phyloP scores from a whole-genome alignment of 148 eudicot species.

The Oxyria digyna region DNA sequence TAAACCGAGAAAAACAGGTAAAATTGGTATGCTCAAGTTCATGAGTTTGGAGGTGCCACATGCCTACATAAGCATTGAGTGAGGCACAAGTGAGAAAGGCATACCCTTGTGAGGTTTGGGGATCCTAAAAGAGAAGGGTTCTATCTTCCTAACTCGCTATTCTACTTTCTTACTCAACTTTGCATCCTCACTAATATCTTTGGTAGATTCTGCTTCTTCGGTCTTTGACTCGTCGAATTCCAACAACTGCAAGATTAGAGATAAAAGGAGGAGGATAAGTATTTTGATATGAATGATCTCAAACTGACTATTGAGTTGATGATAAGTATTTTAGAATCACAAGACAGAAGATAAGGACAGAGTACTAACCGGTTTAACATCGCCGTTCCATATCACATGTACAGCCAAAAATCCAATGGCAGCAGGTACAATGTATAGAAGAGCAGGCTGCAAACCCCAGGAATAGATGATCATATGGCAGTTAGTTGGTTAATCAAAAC shows the following conservation, averaged over 20 bases:
- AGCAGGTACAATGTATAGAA: slow-evolving; percentile 85
- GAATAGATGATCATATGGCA: no score
- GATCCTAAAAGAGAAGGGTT: slow-evolving; percentile 3
- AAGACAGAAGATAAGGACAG: neutral
- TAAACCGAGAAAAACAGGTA: neutral
- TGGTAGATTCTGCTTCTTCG: slow-evolving; percentile 14
- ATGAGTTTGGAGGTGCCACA: neutral
- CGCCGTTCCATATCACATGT: slow-evolving; percentile 87
- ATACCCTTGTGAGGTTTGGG: slow-evolving; percentile 2
- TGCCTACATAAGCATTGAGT: slow-evolving; percentile 1
- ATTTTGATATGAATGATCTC: neutral
- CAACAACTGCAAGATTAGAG: slow-evolving; percentile 47
- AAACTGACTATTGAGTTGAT: neutral
- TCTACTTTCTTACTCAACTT: slow-evolving; percentile 12
- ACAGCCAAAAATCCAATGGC: slow-evolving; percentile 83
- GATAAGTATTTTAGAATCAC: neutral
- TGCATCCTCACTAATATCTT: slow-evolving; percentile 21
- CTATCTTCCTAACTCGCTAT: slow-evolving; percentile 7
- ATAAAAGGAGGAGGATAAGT: neutral
- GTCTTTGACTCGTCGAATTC: slow-evolving; percentile 79
- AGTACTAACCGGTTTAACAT: slow-evolving; percentile 67
- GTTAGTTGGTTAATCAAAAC: no score
- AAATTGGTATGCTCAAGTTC: neutral
- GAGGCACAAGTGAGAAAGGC: slow-evolving; percentile 6
- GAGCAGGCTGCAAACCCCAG: slow-evolving; percentile 59